Base-by-base conservation (phyloP, 805 yeast species). In the Yarrowia alimentaria region DNA sequence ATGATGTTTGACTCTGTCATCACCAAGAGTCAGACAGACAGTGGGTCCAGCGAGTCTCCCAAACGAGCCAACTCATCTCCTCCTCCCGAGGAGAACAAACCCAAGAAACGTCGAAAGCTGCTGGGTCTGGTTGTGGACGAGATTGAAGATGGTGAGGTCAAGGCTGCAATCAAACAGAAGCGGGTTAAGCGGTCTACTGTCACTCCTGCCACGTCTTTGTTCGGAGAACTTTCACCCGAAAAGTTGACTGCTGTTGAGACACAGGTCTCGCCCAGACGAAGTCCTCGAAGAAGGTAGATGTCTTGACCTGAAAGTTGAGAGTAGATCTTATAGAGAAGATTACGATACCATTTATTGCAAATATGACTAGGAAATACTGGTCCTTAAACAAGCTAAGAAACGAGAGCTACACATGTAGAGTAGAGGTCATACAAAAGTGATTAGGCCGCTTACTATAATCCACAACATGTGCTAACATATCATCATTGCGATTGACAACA, bases 31-130 rank as follows among this genome's bases (percentile, higher is more conserved):
- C 32, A 40, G 26, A 7, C 7, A 7, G 47, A 40, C n/a, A n/a
- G n/a, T n/a, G n/a, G n/a, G 14, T 19, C 18, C 11, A 18, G 33
- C 2, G 47, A 40, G 11, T 28, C 47, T 18, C 33, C 47, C 26
- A 40, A 40, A 12, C 32, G 47, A 28, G 33, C 25, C 8, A 40
- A 33, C 47, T 40, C 47, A 4, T 22, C 47, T 14, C 47, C 47
- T 19, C 47, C 47, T 1, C 22, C 24, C 2, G 47, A 38, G 7
- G 45, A 40, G 11, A 40, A 28, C 47, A 40, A 40, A 28, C 47
- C 47, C 47, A 40, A 40, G 47, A 40, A 28, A 21, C 22, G 47
- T 26, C 31, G 47, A 40, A 40, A 40, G 33, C 33, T 40, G 14
- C 33, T 32, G 19, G 47, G 47, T 3, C 22, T 40, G 8, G 31